Percentiles rank a stretch among this genome's conserved stretches.
These are phyloP conservation scores for Trypanosoma grayi DNA, from an alignment of 208 protist species.

Conservation along the genomic window DNA sequence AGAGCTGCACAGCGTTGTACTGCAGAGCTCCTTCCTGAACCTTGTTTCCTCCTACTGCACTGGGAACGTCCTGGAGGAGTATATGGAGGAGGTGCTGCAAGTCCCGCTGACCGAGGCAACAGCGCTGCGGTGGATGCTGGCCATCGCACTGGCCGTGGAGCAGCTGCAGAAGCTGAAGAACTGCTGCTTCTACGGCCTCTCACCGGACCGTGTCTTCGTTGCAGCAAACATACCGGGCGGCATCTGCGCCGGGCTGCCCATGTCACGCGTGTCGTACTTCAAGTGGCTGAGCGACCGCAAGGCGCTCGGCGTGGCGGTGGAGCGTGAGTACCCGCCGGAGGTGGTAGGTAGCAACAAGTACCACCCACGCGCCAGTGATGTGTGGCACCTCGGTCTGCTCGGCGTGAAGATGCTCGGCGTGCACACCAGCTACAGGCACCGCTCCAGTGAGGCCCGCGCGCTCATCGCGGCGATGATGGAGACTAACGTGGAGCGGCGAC, in stretches of 20 bases:
- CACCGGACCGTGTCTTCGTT: slow-evolving; percentile 56
- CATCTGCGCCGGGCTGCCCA: slow-evolving; percentile 54
- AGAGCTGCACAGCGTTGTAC: slow-evolving; percentile 44
- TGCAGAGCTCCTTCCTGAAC: slow-evolving; percentile 69
- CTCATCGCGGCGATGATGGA: slow-evolving; percentile 61
- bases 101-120: slow-evolving; percentile 36
- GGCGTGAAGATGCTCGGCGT: slow-evolving; percentile 45
- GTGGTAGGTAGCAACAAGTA: slow-evolving; percentile 40
- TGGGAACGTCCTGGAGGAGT: slow-evolving; percentile 48
- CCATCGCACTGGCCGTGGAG: slow-evolving; percentile 40
- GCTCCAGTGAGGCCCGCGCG: slow-evolving; percentile 36
- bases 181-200: slow-evolving; percentile 57
- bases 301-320: slow-evolving; percentile 38
- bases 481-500: slow-evolving; percentile 27
- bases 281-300: slow-evolving; percentile 46
- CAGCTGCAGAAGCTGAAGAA: slow-evolving; percentile 32
- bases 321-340: slow-evolving; percentile 76
- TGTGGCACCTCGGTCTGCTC: slow-evolving; percentile 72
- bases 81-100: slow-evolving; percentile 52
- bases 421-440: slow-evolving; percentile 32
- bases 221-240: slow-evolving; percentile 9
- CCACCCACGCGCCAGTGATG: slow-evolving; percentile 52
- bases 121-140: slow-evolving; percentile 53
- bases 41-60: slow-evolving; percentile 58
- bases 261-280: slow-evolving; percentile 58